A percentile compares a stretch with the other conserved stretches of the same genome.
Evolutionary conservation across 2,329 filamentous ascomycete genomes (phyloP).

Genomic region (Periconia digitata): DNA sequence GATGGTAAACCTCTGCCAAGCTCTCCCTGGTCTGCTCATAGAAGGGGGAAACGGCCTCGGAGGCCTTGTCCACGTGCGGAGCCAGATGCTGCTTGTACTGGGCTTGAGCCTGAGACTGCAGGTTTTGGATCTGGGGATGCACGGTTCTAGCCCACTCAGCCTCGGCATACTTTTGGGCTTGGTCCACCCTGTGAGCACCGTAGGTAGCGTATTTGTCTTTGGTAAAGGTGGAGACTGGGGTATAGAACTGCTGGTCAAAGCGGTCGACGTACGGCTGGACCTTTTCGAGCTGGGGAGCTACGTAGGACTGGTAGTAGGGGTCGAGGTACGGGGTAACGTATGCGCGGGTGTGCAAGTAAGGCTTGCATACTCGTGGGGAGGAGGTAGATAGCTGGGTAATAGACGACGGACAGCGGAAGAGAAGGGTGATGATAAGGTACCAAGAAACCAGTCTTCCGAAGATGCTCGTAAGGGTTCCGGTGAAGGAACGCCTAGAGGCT

Average conservation of each 20-base stretch:
- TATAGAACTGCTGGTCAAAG: slow-evolving; percentile 63
- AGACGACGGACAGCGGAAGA: slow-evolving; percentile 79
- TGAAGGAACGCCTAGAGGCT: slow-evolving; percentile 20
- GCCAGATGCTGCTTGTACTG: slow-evolving; percentile 72
- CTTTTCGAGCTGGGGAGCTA: slow-evolving; percentile 77
- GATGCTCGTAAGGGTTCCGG: slow-evolving; percentile 34
- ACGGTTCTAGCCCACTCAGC: slow-evolving; percentile 78
- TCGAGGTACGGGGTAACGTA: slow-evolving; percentile 73
- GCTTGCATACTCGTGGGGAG: slow-evolving; percentile 78
- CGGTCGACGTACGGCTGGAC: slow-evolving; percentile 70
- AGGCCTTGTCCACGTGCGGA: slow-evolving; percentile 69
- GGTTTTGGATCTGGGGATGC: slow-evolving; percentile 71
- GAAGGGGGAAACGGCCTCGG: slow-evolving; percentile 67
- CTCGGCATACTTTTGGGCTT: slow-evolving; percentile 66
- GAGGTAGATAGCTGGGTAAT: slow-evolving; percentile 66
- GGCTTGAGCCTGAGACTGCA: slow-evolving; percentile 61
- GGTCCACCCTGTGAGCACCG: slow-evolving; percentile 70
- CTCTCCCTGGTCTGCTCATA: slow-evolving; percentile 66
- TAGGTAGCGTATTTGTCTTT: slow-evolving; percentile 66
- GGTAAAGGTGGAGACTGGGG: slow-evolving; percentile 67
- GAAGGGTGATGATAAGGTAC: slow-evolving; percentile 79
- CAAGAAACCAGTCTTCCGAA: slow-evolving; percentile 68
- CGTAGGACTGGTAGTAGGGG: slow-evolving; percentile 85
- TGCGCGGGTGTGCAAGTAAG: slow-evolving; percentile 69
- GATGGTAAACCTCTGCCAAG: slow-evolving; percentile 68